phyloP scores from a whole-genome alignment of 768 basidiomycete species.

The Tylopilus plumbeoviolaceoides region DNA sequence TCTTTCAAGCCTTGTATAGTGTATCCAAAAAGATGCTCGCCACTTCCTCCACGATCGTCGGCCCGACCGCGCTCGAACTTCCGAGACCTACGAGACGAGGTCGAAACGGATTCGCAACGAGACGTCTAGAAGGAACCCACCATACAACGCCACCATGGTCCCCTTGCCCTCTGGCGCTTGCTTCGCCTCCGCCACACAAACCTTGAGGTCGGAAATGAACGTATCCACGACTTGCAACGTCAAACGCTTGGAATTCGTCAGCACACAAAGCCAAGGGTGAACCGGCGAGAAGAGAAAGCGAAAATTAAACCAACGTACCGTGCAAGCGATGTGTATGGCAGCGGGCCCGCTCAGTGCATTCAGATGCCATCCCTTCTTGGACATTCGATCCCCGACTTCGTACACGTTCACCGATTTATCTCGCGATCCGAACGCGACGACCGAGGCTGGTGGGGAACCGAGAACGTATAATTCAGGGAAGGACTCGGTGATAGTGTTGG shows the following conservation, averaged over 20 bases:
- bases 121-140: slow-evolving; percentile 39
- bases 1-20: slow-evolving; percentile 69
- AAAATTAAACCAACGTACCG: slow-evolving; percentile 52
- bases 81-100: slow-evolving; percentile 57
- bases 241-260: slow-evolving; percentile 49
- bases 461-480: slow-evolving; percentile 86
- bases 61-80: slow-evolving; percentile 77
- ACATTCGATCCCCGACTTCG: slow-evolving; percentile 89
- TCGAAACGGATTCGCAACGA: not conserved
- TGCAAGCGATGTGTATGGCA: slow-evolving; percentile 91
- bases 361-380: slow-evolving; percentile 84
- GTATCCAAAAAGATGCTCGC: slow-evolving; percentile 81
- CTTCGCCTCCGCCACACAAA: slow-evolving; percentile 70
- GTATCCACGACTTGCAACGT: slow-evolving; percentile 74
- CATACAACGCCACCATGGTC: slow-evolving; percentile 88
- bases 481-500: slow-evolving; percentile 55
- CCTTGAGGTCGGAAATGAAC: slow-evolving; percentile 82
- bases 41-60: slow-evolving; percentile 71
- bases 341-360: slow-evolving; percentile 77
- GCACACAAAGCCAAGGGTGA: not conserved
- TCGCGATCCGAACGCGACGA: slow-evolving; percentile 80
- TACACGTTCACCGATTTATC: slow-evolving; percentile 57
- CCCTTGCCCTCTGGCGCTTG: slow-evolving; percentile 62
- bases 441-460: slow-evolving; percentile 85
- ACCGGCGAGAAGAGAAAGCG: no score